phyloP scores from a whole-genome alignment of 441 rosid genomes.

The Mallotus japonicus region DNA sequence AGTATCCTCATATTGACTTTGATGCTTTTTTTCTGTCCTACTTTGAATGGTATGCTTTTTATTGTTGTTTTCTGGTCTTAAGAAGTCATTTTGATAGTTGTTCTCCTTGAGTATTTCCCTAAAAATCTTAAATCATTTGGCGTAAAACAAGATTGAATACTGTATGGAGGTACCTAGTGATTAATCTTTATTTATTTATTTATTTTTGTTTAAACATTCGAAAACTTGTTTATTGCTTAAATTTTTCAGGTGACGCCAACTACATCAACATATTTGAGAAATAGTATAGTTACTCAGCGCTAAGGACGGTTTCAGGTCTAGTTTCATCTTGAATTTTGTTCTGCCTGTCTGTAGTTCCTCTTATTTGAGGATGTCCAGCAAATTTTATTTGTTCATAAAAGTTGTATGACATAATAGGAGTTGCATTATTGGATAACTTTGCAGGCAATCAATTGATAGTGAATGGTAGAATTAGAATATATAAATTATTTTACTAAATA shows the following conservation, averaged over 20 bases:
- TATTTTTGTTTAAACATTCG: slow-evolving; percentile 1
- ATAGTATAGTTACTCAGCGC: slow-evolving; percentile 23
- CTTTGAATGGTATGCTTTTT: neutral
- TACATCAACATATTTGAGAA: slow-evolving; percentile 25
- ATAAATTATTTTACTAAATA: neutral
- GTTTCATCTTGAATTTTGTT: slow-evolving; percentile 17
- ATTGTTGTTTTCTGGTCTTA: neutral
- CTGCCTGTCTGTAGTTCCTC: neutral
- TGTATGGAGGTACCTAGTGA: slow-evolving; percentile 59
- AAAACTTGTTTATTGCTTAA: slow-evolving; percentile 8
- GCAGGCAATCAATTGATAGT: too few species aligned
- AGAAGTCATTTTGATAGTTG: slow-evolving; percentile 13
- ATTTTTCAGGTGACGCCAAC: slow-evolving; percentile 47
- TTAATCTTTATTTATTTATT: slow-evolving; percentile 15
- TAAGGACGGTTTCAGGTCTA: slow-evolving; percentile 44
- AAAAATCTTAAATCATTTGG: slow-evolving; percentile 52
- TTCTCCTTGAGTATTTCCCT: slow-evolving; percentile 28
- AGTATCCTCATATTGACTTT: slow-evolving; percentile 46
- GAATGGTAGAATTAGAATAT: neutral
- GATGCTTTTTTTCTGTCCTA: neutral
- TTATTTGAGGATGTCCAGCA: neutral
- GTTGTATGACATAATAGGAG: neutral
- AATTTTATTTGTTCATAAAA: neutral
- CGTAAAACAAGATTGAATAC: slow-evolving; percentile 42
- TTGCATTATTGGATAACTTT: neutral